Conservation (phyloP, 2,329 filamentous ascomycete species). For the Xylaria sp. region DNA sequence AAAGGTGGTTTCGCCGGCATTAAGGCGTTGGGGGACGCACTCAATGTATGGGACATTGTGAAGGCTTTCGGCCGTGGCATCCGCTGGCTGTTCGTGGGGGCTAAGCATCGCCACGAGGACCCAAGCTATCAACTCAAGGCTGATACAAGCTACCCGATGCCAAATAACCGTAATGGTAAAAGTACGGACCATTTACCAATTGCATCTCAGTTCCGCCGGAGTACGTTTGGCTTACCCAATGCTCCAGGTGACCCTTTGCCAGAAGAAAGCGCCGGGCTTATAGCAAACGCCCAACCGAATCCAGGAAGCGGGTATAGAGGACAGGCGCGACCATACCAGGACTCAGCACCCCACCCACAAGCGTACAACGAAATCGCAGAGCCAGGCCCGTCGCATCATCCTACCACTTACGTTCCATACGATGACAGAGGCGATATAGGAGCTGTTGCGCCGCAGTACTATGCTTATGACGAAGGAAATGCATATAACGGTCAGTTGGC, state of each 20-base stretch:
- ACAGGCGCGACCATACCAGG: slow-evolving; percentile 39
- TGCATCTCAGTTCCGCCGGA: slow-evolving; percentile 53
- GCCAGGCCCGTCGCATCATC: slow-evolving; percentile 11
- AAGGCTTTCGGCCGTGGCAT: slow-evolving; percentile 82
- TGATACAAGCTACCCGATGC: slow-evolving; percentile 53
- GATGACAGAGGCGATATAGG: slow-evolving; percentile 44
- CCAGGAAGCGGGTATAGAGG: slow-evolving; percentile 37
- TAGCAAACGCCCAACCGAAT: slow-evolving; percentile 54
- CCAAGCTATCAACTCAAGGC: slow-evolving; percentile 59
- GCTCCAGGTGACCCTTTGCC: slow-evolving; percentile 38
- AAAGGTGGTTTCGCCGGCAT: slow-evolving; percentile 72
- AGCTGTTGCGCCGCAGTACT: slow-evolving; percentile 34
- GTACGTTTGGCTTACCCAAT: slow-evolving; percentile 44
- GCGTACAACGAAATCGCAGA: slow-evolving; percentile 17
- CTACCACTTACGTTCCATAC: slow-evolving; percentile 38
- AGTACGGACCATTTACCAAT: slow-evolving; percentile 55
- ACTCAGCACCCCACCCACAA: slow-evolving; percentile 36
- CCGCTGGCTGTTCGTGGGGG: slow-evolving; percentile 82
- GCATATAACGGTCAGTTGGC: slow-evolving; percentile 24
- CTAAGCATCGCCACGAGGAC: slow-evolving; percentile 67
- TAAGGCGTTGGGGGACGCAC: slow-evolving; percentile 73
- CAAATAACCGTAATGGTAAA: slow-evolving; percentile 44
- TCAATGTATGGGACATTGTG: slow-evolving; percentile 84
- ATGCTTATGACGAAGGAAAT: slow-evolving; percentile 35
- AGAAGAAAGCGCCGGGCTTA: slow-evolving; percentile 58